phyloP scores from a whole-genome alignment of 106 monocot genomes.

The Dactylorhiza incarnata region DNA sequence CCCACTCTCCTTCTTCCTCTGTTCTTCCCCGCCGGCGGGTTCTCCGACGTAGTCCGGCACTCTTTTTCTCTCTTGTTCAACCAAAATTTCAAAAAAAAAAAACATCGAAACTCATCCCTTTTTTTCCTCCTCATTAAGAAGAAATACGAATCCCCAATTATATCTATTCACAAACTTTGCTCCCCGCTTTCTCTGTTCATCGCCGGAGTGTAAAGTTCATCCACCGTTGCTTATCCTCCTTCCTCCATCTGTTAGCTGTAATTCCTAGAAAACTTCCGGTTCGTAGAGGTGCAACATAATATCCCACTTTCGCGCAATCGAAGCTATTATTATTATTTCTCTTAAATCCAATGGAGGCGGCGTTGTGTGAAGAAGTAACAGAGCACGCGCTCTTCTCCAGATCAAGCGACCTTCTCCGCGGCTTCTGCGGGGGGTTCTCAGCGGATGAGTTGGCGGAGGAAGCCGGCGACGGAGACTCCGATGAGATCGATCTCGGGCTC shows the following conservation, averaged over 20 bases:
- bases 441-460: not conserved
- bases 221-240: no score
- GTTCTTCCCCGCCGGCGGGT: not conserved
- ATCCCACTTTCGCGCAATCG: not conserved
- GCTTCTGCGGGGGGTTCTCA: not conserved
- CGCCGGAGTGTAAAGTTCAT: not conserved
- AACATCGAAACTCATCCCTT: not conserved
- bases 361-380: not conserved
- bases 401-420: not conserved
- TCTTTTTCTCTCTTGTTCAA: not conserved
- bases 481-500: constrained; percentile 10
- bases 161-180: not conserved
- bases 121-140: not conserved
- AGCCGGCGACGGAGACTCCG: not conserved
- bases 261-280: no score
- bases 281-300: not conserved
- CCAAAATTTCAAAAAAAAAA: no score
- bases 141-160: not conserved
- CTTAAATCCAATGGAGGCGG: not conserved
- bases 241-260: no score
- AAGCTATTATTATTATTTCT: no score
- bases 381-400: not conserved
- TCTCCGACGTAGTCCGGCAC: not conserved
- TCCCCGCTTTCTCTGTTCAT: not conserved
- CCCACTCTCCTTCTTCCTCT: not conserved